A percentile compares a stretch with the other conserved stretches of the same genome.
Evolutionary conservation across 352 stramenopile species (phyloP).

Genomic region (Aphanomyces cochlioides): DNA sequence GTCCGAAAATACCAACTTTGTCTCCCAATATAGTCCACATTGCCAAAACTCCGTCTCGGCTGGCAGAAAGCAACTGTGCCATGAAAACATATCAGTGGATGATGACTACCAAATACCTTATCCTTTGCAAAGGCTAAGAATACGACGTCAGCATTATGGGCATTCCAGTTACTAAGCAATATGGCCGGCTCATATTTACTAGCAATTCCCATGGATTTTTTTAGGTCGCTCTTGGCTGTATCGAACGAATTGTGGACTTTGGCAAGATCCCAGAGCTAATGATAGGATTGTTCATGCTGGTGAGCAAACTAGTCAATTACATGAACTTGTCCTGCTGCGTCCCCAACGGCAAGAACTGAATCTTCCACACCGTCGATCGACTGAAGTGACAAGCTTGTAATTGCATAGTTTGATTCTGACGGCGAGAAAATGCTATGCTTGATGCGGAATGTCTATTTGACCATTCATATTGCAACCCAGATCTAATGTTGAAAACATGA

Average conservation of each 20-base stretch:
- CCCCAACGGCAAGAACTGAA: not conserved
- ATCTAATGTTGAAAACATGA: not conserved
- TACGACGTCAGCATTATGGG: not conserved
- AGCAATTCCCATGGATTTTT: not conserved
- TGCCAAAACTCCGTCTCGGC: not conserved
- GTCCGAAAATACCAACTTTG: conserved; percentile 2
- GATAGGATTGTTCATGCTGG: too few species aligned
- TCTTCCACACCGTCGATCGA: not conserved
- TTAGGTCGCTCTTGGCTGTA: not conserved
- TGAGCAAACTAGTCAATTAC: not conserved
- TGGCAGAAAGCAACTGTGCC: not conserved
- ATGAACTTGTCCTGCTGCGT: not conserved
- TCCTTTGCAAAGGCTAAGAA: not conserved
- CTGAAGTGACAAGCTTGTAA: conserved; percentile 2
- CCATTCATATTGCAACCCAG: not conserved
- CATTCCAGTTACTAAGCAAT: not conserved
- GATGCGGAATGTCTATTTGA: not conserved
- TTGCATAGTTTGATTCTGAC: not conserved
- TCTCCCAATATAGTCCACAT: not conserved
- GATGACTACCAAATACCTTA: not conserved
- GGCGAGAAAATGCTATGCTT: not conserved
- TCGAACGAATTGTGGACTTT: not conserved
- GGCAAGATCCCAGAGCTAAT: conserved; percentile 2
- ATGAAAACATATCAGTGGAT: not conserved
- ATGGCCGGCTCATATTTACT: not conserved